Percentiles rank a stretch among this genome's conserved stretches.
These are phyloP conservation scores for Wickerhamomyces canadensis DNA, from an alignment of 805 yeast genomes.

Conservation along the genomic window DNA sequence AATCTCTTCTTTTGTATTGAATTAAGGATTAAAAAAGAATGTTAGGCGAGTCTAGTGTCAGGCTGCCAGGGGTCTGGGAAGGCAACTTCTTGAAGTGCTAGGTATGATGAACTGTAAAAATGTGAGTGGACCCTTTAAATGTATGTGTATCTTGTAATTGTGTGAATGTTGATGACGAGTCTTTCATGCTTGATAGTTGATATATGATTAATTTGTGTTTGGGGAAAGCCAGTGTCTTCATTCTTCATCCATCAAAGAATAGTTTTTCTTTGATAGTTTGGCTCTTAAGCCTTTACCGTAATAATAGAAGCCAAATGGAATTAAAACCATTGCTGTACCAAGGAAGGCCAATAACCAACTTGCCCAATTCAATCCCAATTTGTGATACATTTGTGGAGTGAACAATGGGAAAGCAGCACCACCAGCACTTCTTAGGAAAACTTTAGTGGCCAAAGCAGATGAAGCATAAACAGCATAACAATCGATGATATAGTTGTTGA, in stretches of 20 bases:
- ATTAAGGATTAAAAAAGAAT: too few relatives aligned
- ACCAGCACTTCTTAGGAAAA: constrained; percentile 73
- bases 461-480: constrained; percentile 82
- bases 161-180: too few relatives aligned
- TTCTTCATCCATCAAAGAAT: constrained; percentile 26
- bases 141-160: too few relatives aligned
- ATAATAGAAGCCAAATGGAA: constrained; percentile 67
- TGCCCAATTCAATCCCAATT: constrained; percentile 75
- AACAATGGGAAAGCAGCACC: constrained; percentile 85
- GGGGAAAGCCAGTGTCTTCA: background rate
- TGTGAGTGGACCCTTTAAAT: too few relatives aligned
- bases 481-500: constrained; percentile 83
- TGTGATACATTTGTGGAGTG: constrained; percentile 75
- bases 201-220: too few relatives aligned
- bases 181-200: too few relatives aligned
- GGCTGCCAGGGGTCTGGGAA: too few relatives aligned
- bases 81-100: too few relatives aligned
- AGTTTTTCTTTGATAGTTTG: constrained; percentile 63
- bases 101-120: too few relatives aligned
- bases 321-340: constrained; percentile 66
- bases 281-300: constrained; percentile 62
- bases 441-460: constrained; percentile 76
- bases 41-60: too few relatives aligned
- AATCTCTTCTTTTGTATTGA: too few relatives aligned
- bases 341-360: constrained; percentile 73